These are phyloP conservation scores for Fusarium dimerum DNA, from an alignment of 2,329 filamentous ascomycete genomes.

Conservation along the genomic window DNA sequence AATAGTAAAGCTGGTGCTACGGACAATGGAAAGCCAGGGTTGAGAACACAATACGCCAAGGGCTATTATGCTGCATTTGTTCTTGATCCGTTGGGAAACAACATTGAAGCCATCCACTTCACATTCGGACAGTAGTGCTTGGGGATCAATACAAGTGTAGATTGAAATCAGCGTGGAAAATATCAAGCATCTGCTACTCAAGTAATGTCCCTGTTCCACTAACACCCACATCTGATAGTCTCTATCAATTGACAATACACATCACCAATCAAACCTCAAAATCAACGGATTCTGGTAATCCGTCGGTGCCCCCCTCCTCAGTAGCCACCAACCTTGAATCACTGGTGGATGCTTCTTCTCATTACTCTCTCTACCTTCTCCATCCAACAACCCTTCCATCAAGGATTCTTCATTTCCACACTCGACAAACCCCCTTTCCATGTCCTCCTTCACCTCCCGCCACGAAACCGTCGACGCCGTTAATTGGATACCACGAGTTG, in stretches of 20 bases:
- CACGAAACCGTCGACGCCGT: conserved; percentile 15
- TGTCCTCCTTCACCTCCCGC: conserved; percentile 17
- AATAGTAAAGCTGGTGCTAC: conserved; percentile 43
- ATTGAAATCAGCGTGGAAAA: neutral
- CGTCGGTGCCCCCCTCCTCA: conserved; percentile 16
- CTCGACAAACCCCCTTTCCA: conserved; percentile 14
- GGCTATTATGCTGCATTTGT: conserved; percentile 55
- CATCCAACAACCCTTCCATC: neutral
- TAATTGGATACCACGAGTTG: neutral
- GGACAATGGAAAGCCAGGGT: conserved; percentile 51
- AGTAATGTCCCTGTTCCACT: conserved; percentile 5
- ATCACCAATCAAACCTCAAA: conserved; percentile 12
- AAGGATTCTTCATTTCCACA: neutral
- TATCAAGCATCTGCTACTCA: conserved; percentile 7
- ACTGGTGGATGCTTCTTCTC: neutral
- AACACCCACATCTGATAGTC: neutral
- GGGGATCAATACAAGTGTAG: neutral
- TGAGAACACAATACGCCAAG: conserved; percentile 43
- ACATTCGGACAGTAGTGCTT: conserved; percentile 2
- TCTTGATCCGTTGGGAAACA: conserved; percentile 52
- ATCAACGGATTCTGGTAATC: conserved; percentile 13
- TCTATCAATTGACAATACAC: neutral
- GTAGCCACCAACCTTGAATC: conserved; percentile 24
- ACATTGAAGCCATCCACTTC: conserved; percentile 47
- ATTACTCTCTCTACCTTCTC: neutral